Evolutionary conservation across 2,329 filamentous ascomycete genomes (phyloP), one percentile per base, ranked within the genome.

Genomic region (Plectosphaerella sp.): DNA sequence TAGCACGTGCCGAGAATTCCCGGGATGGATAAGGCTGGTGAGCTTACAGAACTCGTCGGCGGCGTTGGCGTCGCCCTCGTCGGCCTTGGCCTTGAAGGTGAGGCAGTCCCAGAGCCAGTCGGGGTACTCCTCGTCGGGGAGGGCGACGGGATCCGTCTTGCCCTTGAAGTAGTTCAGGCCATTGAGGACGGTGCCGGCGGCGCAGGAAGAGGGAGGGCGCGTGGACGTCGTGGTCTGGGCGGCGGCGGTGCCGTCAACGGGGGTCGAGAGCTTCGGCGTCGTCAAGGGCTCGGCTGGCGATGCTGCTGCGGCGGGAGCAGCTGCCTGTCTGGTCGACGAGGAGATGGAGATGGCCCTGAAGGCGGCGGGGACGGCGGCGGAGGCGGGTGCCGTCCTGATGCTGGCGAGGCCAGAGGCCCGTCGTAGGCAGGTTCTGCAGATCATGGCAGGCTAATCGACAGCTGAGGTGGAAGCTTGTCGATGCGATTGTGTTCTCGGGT

Each of bases 121-220:
- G 3, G 90, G 90, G 69, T 95, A 95, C 56, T 88, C 87, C 20
- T 83, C 76, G 60, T 95, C 90, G 35, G 84, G 76, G 61, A 85
- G 68, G 10, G 90, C 90, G 6, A 93, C 74, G 1, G 90, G 89
- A 64, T 93, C 89, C 36, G 77, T 72, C 63, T 80, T 79, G 59
- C 81, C 83, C 74, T 94, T 94, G 63, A 86, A 70, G 70, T 88
- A 93, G 69, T 91, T 93, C 52, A 95, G 73, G 1, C 89, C 89
- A 51, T 76, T 83, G 42, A 95, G 74, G 14, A 84, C 71, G 14
- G 87, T 90, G 35, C 90, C 90, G 5, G 84, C 82, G 3, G 78
- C 73, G 60, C 87, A 41, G 25, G 77, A 78, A 8, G 80, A 83
- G 54, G 48, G 48, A 12, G 39, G 22, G 15, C 48, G 48, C 10